A percentile compares a stretch with the other conserved stretches of the same genome.
phyloP scores from a whole-genome alignment of 306 rosid genomes.

The Medicago ruthenica region DNA sequence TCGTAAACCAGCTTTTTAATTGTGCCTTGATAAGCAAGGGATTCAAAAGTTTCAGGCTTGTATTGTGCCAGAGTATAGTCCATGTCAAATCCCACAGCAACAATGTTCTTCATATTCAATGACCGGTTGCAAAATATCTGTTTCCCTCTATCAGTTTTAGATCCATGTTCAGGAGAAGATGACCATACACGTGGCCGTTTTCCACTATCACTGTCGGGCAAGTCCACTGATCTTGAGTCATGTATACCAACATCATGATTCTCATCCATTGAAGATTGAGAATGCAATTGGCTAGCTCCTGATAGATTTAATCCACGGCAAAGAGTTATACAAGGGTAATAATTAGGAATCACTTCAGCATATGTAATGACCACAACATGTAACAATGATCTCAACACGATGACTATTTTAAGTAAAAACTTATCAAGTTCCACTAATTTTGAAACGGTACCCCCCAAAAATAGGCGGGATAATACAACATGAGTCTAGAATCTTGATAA shows the following conservation, averaged over 20 bases:
- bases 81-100: conserved; percentile 98
- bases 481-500: neutral
- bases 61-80: conserved; percentile 99
- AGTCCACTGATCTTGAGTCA: conserved; percentile 43
- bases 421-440: conserved; percentile 9
- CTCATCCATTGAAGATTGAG: conserved; percentile 61
- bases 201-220: conserved; percentile 39
- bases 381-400: neutral
- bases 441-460: neutral
- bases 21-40: conserved; percentile 97
- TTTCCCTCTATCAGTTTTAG: conserved; percentile 67
- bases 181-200: conserved; percentile 73
- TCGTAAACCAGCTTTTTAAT: conserved; percentile 80
- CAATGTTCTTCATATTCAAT: conserved; percentile 88
- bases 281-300: conserved; percentile 60
- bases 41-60: conserved; percentile 94
- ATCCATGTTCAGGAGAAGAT: conserved; percentile 65
- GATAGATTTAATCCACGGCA: conserved; percentile 34
- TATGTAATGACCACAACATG: conserved; percentile 4
- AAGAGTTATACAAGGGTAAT: conserved; percentile 8
- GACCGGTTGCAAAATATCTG: conserved; percentile 93
- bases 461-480: conserved; percentile 7
- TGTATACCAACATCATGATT: conserved; percentile 47
- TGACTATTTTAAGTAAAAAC: conserved; percentile 3
- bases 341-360: conserved; percentile 26